These are phyloP conservation scores for Pythium folliculosum DNA, from an alignment of 352 stramenopile genomes.

Conservation along the genomic window DNA sequence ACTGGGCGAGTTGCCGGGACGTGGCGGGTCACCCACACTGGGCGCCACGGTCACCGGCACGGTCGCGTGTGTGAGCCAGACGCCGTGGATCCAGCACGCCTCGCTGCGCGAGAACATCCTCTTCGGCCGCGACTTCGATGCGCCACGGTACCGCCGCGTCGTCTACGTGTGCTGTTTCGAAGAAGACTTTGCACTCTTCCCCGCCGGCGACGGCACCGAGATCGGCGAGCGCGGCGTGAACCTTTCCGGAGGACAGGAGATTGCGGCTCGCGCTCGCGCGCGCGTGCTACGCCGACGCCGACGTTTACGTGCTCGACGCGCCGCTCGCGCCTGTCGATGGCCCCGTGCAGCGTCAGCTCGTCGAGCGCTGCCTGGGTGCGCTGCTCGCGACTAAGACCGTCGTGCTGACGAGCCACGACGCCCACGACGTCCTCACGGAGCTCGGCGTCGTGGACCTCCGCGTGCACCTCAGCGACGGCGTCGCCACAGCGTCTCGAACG, in stretches of 20 bases:
- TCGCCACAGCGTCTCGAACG: background rate
- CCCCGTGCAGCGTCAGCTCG: constrained; percentile 89
- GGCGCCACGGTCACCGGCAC: constrained; percentile 19
- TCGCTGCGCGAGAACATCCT: constrained; percentile 91
- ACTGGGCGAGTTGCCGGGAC: constrained; percentile 17
- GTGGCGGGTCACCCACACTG: constrained; percentile 1
- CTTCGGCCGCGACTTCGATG: constrained; percentile 63
- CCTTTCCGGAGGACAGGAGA: constrained; percentile 90
- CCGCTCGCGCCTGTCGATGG: constrained; percentile 89
- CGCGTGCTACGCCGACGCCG: constrained; percentile 48
- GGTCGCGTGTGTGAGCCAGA: constrained; percentile 65
- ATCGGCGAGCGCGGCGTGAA: constrained; percentile 94
- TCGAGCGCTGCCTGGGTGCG: constrained; percentile 33
- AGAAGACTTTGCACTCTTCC: constrained; percentile 77
- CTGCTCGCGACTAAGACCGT: constrained; percentile 46
- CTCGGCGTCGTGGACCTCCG: constrained; percentile 9
- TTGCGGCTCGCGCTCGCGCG: constrained; percentile 48
- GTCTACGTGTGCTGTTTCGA: constrained; percentile 66
- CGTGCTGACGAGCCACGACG: constrained; percentile 88
- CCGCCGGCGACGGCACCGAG: constrained; percentile 83
- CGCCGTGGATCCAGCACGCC: constrained; percentile 91
- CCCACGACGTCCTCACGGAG: constrained; percentile 30
- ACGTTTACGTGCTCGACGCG: constrained; percentile 88
- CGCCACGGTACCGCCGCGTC: constrained; percentile 36
- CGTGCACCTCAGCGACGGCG: constrained; percentile 11